Evolutionary conservation across 768 basidiomycete species (phyloP).

Genomic region (Strobilomyces dryophilus): DNA sequence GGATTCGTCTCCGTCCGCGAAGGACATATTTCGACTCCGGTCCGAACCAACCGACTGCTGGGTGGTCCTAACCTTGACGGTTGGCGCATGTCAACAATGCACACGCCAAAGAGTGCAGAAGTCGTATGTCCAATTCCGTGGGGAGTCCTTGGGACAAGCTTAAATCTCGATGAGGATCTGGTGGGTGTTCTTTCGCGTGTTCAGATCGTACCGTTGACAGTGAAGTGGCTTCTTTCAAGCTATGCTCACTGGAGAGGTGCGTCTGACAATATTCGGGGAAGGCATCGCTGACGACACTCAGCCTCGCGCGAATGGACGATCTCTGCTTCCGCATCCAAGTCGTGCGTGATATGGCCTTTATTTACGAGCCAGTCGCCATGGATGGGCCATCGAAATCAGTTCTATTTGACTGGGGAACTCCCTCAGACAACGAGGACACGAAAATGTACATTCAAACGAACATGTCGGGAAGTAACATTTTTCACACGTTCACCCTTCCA

Average conservation of each 20-base stretch:
- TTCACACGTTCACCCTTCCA: constrained; percentile 53
- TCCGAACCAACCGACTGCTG: constrained; percentile 6
- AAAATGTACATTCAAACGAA: constrained; percentile 31
- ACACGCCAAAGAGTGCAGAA: constrained; percentile 34
- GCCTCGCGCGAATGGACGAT: constrained; percentile 34
- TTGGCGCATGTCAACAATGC: constrained; percentile 42
- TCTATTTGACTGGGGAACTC: constrained; percentile 51
- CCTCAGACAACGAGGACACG: constrained; percentile 31
- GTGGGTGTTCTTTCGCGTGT: constrained; percentile 28
- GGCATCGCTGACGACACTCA: constrained; percentile 12
- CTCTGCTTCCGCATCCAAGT: constrained; percentile 44
- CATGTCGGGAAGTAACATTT: constrained; percentile 19
- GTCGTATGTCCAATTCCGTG: constrained; percentile 31
- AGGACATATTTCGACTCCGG: constrained; percentile 2
- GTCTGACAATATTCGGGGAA: neutral
- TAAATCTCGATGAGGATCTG: constrained; percentile 37
- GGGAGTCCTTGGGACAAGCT: constrained; percentile 18
- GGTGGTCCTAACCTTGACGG: constrained; percentile 12
- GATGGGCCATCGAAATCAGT: constrained; percentile 42
- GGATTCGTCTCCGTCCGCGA: neutral
- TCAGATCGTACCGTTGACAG: neutral
- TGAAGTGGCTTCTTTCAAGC: constrained; percentile 8
- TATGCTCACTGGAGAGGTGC: constrained; percentile 30
- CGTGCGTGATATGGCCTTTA: constrained; percentile 39
- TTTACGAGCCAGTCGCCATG: constrained; percentile 53